A percentile compares a stretch with the other conserved stretches of the same genome.
These are phyloP conservation scores for Rhizodiscina lignyota DNA, from an alignment of 495 filamentous ascomycete species.

Conservation along the genomic window DNA sequence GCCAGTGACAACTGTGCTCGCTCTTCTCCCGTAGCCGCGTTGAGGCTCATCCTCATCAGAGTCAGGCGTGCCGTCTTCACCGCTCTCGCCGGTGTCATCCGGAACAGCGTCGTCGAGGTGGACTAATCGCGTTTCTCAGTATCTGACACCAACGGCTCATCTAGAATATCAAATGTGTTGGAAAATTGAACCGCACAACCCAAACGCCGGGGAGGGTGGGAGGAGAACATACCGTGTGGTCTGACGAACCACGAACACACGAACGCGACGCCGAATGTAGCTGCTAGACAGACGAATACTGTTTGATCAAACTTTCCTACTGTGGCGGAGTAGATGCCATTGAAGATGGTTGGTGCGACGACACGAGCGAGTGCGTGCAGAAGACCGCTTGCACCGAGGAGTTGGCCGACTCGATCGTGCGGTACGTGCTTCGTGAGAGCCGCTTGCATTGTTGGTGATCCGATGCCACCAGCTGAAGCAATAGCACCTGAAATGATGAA, in stretches of 20 bases:
- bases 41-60: too few relatives aligned
- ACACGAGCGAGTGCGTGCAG: constrained; percentile 71
- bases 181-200: too few relatives aligned
- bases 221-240: constrained; percentile 61
- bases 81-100: too few relatives aligned
- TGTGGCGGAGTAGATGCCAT: constrained; percentile 67
- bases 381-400: constrained; percentile 75
- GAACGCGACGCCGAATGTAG: constrained; percentile 49
- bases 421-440: constrained; percentile 84
- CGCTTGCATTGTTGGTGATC: constrained; percentile 63
- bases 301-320: constrained; percentile 62
- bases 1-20: too few relatives aligned
- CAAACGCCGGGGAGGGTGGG: too few relatives aligned
- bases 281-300: constrained; percentile 59
- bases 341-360: constrained; percentile 64
- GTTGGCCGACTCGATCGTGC: constrained; percentile 57
- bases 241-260: constrained; percentile 48
- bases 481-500: constrained; percentile 52
- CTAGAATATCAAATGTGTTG: too few relatives aligned
- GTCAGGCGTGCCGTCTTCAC: too few relatives aligned
- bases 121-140: too few relatives aligned
- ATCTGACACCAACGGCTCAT: too few relatives aligned
- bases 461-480: constrained; percentile 68
- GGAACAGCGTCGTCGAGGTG: too few relatives aligned
- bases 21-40: too few relatives aligned